Evolutionary conservation across 2,329 filamentous ascomycete species (phyloP).

Genomic region (Fusarium nelsonii): DNA sequence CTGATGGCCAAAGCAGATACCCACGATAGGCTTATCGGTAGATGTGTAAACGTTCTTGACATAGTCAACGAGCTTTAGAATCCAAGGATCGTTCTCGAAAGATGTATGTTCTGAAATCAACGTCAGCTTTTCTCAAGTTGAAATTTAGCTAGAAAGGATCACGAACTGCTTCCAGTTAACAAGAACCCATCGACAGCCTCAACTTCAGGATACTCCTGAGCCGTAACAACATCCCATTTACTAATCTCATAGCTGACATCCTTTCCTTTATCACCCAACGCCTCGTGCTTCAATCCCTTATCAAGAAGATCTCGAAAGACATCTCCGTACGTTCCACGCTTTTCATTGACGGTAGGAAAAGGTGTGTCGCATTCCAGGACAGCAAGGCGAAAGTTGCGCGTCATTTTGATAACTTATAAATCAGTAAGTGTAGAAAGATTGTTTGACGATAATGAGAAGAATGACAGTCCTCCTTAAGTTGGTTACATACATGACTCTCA

Average conservation of each 20-base stretch:
- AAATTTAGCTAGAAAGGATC: fast-evolving
- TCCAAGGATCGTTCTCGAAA: slow-evolving; percentile 57
- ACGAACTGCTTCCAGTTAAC: slow-evolving; percentile 53
- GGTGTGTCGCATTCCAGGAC: slow-evolving; percentile 53
- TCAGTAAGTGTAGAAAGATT: not conserved
- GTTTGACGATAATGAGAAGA: not conserved
- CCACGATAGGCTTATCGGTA: slow-evolving; percentile 53
- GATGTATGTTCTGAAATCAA: slow-evolving; percentile 50
- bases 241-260: slow-evolving; percentile 45
- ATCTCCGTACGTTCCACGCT: slow-evolving; percentile 50
- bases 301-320: slow-evolving; percentile 49
- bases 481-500: not conserved
- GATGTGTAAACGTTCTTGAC: slow-evolving; percentile 46
- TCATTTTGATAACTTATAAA: slow-evolving; percentile 21
- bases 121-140: not conserved
- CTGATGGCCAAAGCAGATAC: slow-evolving; percentile 63
- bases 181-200: slow-evolving; percentile 50
- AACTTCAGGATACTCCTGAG: slow-evolving; percentile 46
- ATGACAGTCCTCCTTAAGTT: not conserved
- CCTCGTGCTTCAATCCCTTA: slow-evolving; percentile 42
- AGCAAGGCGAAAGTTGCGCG: slow-evolving; percentile 45
- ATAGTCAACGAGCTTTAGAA: slow-evolving; percentile 55
- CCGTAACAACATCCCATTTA: slow-evolving; percentile 50
- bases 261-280: slow-evolving; percentile 32
- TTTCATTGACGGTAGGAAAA: slow-evolving; percentile 44